Base-by-base conservation (phyloP, 192 early-diverging fungal genomes). In the Polychytrium aggregatum region DNA sequence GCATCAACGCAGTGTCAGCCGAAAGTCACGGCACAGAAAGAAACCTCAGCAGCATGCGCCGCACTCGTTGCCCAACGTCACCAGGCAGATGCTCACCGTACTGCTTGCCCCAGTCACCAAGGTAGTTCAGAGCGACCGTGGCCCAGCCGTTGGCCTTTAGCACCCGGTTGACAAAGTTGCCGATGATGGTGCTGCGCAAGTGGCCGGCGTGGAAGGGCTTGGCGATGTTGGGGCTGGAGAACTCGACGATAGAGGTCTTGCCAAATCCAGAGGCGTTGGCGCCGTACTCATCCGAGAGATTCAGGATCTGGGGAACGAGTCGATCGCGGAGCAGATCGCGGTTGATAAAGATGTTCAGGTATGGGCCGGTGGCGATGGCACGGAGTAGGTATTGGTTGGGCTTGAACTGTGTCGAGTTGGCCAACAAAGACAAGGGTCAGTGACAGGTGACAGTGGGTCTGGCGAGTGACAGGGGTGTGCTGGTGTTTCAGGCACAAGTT, bases 21-120 rank as follows among this genome's bases (percentile, higher is more conserved):
- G n/a, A n/a, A n/a, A n/a, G n/a, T n/a, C n/a, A n/a, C n/a, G n/a
- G n/a, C n/a, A n/a, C n/a, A n/a, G n/a, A n/a, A n/a, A n/a, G n/a
- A n/a, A n/a, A n/a, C n/a, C 31, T 44, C 36, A 10, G 21, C 31
- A 18, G 45, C 46, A 16, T 50, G 55, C 16, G 35, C 55, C 29
- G 21, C 27, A 9, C 20, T 48, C 53, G 28, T 42, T 13, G n/a
- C 55, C 38, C 41, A 55, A n/a, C n/a, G 25, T 17, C 47, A 34
- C 51, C 38, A 13, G 50, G 50, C 16, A 45, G 52, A 38, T 46
- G 46, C 66, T 57, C 69, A 77, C 87, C 96, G 60, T 90, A 99
- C 71, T 97, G 94, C 67, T 94, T 99, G 50, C 96, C 96, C 96
- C 96, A 99, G 64, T 99, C 94, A 48, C 96, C 96, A 28, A 99